A percentile compares a stretch with the other conserved stretches of the same genome.
Conservation (phyloP, 352 stramenopile genomes). For the Globisporangium parvum region DNA sequence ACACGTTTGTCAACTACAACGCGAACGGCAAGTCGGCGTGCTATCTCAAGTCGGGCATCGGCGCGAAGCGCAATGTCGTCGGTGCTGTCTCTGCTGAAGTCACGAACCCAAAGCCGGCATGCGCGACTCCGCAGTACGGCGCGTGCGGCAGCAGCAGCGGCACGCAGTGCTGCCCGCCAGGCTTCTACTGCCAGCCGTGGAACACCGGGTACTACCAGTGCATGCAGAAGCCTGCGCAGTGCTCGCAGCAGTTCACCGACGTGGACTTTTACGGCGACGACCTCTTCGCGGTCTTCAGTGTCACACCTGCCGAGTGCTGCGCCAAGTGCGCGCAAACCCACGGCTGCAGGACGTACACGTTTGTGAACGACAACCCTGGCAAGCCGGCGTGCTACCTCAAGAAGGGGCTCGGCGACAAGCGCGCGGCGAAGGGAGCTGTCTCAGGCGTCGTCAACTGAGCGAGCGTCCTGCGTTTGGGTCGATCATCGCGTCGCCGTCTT, state of each 20-base stretch:
- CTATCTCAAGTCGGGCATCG: slow-evolving; percentile 11
- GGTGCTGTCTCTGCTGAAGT: slow-evolving; percentile 6
- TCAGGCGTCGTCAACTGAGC: too few relatives aligned
- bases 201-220: slow-evolving; percentile 58
- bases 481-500: too few relatives aligned
- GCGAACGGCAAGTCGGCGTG: slow-evolving; percentile 10
- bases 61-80: not conserved
- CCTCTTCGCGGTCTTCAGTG: too few relatives aligned
- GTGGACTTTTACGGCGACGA: slow-evolving; percentile 5
- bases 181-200: slow-evolving; percentile 57
- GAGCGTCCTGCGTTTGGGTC: too few relatives aligned
- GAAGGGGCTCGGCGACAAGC: too few relatives aligned
- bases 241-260: slow-evolving; percentile 27
- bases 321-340: too few relatives aligned
- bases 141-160: slow-evolving; percentile 2
- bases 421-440: too few relatives aligned
- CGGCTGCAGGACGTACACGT: too few relatives aligned
- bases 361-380: too few relatives aligned
- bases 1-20: slow-evolving; percentile 39
- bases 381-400: too few relatives aligned
- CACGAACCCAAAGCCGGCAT: slow-evolving; percentile 4
- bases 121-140: not conserved
- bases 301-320: too few relatives aligned
- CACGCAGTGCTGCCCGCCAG: slow-evolving; percentile 26
- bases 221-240: slow-evolving; percentile 20